These are phyloP conservation scores for Phylloporus scabripes DNA, from an alignment of 768 basidiomycete genomes.

Conservation along the genomic window DNA sequence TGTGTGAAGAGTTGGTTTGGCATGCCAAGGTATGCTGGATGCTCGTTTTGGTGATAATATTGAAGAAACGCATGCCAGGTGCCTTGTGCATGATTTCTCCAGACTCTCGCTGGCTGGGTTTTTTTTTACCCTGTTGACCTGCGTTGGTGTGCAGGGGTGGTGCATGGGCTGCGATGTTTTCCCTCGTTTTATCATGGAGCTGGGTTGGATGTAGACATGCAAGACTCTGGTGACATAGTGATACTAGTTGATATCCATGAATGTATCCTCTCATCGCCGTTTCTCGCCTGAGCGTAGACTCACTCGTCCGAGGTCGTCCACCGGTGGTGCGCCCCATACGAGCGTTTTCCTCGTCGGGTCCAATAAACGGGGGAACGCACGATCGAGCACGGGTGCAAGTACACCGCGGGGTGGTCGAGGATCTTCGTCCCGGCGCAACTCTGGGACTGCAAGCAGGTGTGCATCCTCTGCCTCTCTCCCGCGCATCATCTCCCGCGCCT, in stretches of 20 bases:
- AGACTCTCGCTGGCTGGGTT: constrained; percentile 49
- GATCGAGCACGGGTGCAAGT: constrained; percentile 39
- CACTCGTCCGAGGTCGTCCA: constrained; percentile 55
- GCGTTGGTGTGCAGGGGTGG: constrained; percentile 60
- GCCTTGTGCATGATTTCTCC: constrained; percentile 49
- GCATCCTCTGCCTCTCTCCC: constrained; percentile 1
- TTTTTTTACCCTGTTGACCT: constrained; percentile 27
- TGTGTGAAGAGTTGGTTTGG: constrained; percentile 30
- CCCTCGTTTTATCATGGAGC: background rate
- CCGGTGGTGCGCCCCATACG: constrained; percentile 67
- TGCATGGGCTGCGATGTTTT: constrained; percentile 33
- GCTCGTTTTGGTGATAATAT: background rate
- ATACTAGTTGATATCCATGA: background rate
- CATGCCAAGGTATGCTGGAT: constrained; percentile 31
- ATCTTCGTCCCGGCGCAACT: background rate
- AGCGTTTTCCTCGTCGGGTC: constrained; percentile 60
- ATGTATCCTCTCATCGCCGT: constrained; percentile 1
- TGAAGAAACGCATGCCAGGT: background rate
- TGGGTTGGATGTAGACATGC: background rate
- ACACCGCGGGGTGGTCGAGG: constrained; percentile 36
- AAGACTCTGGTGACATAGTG: background rate
- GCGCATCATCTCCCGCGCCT: constrained; percentile 54
- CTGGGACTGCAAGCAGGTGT: constrained; percentile 14
- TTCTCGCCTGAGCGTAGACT: background rate
- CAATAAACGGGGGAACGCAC: constrained; percentile 44